Evolutionary conservation across 441 rosid species (phyloP).

Genomic region (Manihot esculenta): DNA sequence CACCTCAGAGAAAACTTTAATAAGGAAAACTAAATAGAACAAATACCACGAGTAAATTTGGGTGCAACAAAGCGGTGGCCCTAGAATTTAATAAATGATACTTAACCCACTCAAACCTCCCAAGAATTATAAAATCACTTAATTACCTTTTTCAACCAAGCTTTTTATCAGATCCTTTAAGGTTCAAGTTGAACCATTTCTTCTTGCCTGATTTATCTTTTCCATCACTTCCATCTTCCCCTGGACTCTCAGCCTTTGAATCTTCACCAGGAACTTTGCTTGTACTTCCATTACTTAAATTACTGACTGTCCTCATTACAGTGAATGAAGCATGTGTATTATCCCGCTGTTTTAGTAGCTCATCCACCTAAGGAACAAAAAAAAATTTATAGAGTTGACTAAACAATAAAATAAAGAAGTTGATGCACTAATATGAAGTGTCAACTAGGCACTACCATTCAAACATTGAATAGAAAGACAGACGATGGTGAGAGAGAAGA

Average conservation of each 20-base stretch:
- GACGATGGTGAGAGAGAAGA: not conserved
- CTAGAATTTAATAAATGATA: not conserved
- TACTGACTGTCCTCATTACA: constrained; percentile 41
- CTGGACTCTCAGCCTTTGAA: constrained; percentile 53
- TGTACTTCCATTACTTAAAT: constrained; percentile 62
- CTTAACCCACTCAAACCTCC: constrained; percentile 4
- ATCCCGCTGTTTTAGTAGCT: constrained; percentile 85
- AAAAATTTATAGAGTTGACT: not conserved
- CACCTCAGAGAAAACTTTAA: constrained; percentile 11
- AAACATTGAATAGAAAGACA: too few relatives aligned
- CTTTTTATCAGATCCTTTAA: constrained; percentile 78
- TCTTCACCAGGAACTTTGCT: constrained; percentile 66
- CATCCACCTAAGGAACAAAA: constrained; percentile 63
- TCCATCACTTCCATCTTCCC: constrained; percentile 75
- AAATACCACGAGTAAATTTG: constrained; percentile 29
- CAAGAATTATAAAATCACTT: constrained; percentile 19
- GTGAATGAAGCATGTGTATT: constrained; percentile 74
- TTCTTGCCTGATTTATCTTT: constrained; percentile 81
- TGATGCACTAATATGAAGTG: too few relatives aligned
- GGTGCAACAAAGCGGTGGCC: constrained; percentile 18
- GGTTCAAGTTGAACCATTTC: constrained; percentile 96
- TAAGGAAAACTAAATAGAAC: constrained; percentile 12
- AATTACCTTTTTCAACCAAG: constrained; percentile 36
- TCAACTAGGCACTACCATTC: too few relatives aligned
- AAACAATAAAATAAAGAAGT: not conserved